Conservation (phyloP, 106 monocot species). For the Allium fistulosum region DNA sequence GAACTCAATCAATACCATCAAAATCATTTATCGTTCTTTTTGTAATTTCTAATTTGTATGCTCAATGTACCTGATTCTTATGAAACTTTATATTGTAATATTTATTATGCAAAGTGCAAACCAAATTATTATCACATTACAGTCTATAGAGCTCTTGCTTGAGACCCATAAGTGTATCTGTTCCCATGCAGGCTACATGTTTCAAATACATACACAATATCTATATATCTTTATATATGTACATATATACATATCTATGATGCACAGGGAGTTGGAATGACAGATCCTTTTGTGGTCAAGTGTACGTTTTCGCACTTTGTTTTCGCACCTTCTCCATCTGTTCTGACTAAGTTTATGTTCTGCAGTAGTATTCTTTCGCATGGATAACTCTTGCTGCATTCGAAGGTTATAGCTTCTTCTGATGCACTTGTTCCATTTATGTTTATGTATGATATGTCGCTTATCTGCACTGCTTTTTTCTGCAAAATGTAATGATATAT, state of each 20-base stretch:
- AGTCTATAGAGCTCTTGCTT: no score
- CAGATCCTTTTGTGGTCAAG: conserved; percentile 23
- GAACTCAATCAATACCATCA: no score
- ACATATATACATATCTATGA: background rate
- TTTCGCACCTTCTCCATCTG: conserved; percentile 4
- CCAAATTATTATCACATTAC: no score
- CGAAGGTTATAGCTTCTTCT: conserved; percentile 34
- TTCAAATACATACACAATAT: no score
- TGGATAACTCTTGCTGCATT: conserved; percentile 52
- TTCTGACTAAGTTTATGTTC: conserved; percentile 32
- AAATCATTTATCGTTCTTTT: no score
- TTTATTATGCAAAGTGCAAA: no score
- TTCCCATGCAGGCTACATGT: no score
- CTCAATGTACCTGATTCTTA: no score
- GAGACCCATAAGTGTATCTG: no score
- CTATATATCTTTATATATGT: no score
- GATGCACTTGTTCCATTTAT: conserved; percentile 64
- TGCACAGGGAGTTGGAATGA: conserved; percentile 22
- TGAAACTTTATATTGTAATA: no score
- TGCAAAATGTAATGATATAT: conserved; percentile 4
- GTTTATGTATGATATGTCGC: conserved; percentile 52
- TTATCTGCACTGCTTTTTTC: conserved; percentile 58
- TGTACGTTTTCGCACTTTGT: conserved; percentile 40
- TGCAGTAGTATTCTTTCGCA: conserved; percentile 38
- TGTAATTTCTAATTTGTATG: no score